These are phyloP conservation scores for Datisca glomerata DNA, from an alignment of 306 rosid genomes.

Conservation along the genomic window DNA sequence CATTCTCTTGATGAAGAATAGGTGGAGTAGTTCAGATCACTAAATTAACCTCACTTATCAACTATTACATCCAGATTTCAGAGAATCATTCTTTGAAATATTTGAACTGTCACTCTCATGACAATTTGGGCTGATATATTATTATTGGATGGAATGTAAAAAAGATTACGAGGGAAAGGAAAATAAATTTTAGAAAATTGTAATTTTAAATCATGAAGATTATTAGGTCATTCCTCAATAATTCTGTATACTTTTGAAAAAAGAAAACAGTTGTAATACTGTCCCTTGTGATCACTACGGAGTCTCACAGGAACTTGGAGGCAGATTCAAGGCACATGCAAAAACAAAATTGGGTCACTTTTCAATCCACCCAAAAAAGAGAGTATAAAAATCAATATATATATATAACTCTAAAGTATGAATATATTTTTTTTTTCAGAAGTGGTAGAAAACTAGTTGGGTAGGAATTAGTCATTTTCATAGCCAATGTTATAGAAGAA, in stretches of 20 bases:
- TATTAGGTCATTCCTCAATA: too few species aligned
- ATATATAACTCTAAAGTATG: too few species aligned
- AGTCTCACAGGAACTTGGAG: background rate
- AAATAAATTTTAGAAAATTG: too few species aligned
- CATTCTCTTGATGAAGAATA: too few species aligned
- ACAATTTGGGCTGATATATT: background rate
- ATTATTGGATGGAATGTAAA: background rate
- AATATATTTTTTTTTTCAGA: background rate
- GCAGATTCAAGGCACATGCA: background rate
- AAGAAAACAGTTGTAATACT: background rate
- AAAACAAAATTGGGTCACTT: background rate
- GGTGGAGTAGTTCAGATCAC: too few species aligned
- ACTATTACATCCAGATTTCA: too few species aligned
- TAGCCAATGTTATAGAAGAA: slow-evolving; percentile 4
- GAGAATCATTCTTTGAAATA: too few species aligned
- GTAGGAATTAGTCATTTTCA: slow-evolving; percentile 48
- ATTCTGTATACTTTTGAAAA: background rate
- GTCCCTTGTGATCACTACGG: background rate
- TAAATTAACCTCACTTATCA: too few species aligned
- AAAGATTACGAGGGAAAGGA: too few species aligned
- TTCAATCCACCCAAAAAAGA: background rate
- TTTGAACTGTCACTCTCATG: background rate
- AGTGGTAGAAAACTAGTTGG: slow-evolving; percentile 16
- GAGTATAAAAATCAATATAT: too few species aligned
- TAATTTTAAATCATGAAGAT: too few species aligned